These are phyloP conservation scores for Remersonia thermophila DNA, from an alignment of 2,329 filamentous ascomycete genomes.

Conservation along the genomic window DNA sequence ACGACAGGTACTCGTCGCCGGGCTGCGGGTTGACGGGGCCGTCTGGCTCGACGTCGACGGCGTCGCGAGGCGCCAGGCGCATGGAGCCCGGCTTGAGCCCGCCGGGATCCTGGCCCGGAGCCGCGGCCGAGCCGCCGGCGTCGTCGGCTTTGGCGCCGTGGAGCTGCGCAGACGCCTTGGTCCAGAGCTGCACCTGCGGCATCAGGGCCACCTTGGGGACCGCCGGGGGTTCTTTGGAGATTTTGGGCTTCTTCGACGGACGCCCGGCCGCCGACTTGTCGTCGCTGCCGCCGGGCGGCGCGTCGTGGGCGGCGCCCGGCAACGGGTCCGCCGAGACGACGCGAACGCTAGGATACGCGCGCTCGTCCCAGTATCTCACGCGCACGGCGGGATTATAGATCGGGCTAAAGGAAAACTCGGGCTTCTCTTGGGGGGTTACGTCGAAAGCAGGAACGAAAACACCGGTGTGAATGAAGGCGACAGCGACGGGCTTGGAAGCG, in stretches of 20 bases:
- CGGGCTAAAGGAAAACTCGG: conserved; percentile 55
- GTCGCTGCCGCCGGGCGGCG: conserved; percentile 26
- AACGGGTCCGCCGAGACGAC: conserved; percentile 42
- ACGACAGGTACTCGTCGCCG: conserved; percentile 39
- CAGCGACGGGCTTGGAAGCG: conserved; percentile 55
- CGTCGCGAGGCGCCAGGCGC: conserved; percentile 2
- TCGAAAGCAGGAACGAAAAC: conserved; percentile 68
- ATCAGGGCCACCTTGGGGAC: conserved; percentile 38
- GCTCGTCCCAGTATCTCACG: conserved; percentile 65
- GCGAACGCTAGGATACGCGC: conserved; percentile 56
- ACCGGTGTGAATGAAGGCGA: conserved; percentile 71
- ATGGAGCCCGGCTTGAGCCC: neutral
- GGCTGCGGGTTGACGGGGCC: conserved; percentile 18
- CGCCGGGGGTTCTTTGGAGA: conserved; percentile 35
- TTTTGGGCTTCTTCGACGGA: conserved; percentile 40
- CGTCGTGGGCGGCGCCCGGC: conserved; percentile 22
- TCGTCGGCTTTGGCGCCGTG: conserved; percentile 36
- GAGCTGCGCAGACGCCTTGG: conserved; percentile 55
- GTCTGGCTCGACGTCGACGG: conserved; percentile 9
- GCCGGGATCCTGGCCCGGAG: conserved; percentile 16
- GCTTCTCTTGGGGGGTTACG: conserved; percentile 39
- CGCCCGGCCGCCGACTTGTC: conserved; percentile 8
- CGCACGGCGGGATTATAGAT: conserved; percentile 55
- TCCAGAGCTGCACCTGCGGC: conserved; percentile 61
- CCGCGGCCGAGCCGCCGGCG: conserved; percentile 9